A percentile compares a stretch with the other conserved stretches of the same genome.
phyloP scores from a whole-genome alignment of 306 rosid species.

The Rubus idaeus region DNA sequence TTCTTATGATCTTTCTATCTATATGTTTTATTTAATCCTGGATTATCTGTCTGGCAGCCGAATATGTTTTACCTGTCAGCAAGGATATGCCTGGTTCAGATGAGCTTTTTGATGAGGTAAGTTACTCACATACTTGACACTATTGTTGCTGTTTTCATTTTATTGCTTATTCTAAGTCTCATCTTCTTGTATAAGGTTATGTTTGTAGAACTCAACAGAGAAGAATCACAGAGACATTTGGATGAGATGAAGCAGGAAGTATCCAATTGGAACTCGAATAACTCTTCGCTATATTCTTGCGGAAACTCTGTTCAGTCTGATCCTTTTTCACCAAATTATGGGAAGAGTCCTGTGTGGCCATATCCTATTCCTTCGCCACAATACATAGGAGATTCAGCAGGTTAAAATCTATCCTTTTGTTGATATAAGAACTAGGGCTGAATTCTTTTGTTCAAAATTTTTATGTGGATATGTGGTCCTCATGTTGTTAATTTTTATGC shows the following conservation, averaged over 20 bases:
- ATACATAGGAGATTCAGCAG: conserved; percentile 31
- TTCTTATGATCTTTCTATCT: background rate
- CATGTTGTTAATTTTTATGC: conserved; percentile 12
- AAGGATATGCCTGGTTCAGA: conserved; percentile 49
- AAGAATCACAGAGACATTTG: conserved; percentile 42
- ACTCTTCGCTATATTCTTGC: background rate
- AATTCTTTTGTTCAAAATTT: background rate
- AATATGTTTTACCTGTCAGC: conserved; percentile 51
- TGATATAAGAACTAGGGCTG: background rate
- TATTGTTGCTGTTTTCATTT: background rate
- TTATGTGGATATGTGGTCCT: conserved; percentile 5
- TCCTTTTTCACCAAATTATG: conserved; percentile 15
- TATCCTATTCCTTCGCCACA: conserved; percentile 19
- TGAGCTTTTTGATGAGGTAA: conserved; percentile 54
- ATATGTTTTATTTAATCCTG: background rate
- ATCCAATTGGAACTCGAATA: conserved; percentile 19
- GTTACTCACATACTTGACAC: conserved; percentile 11
- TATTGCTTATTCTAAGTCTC: conserved; percentile 9
- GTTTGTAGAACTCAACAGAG: conserved; percentile 51
- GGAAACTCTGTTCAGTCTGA: background rate
- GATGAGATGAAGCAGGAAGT: conserved; percentile 48
- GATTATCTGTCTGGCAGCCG: conserved; percentile 33
- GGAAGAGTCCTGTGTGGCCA: conserved; percentile 22
- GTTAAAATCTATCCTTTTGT: conserved; percentile 11
- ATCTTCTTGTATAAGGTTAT: conserved; percentile 40